Percentiles rank a stretch among this genome's conserved stretches.
Conservation (phyloP, 106 monocot species). For the Narthecium ossifragum region DNA sequence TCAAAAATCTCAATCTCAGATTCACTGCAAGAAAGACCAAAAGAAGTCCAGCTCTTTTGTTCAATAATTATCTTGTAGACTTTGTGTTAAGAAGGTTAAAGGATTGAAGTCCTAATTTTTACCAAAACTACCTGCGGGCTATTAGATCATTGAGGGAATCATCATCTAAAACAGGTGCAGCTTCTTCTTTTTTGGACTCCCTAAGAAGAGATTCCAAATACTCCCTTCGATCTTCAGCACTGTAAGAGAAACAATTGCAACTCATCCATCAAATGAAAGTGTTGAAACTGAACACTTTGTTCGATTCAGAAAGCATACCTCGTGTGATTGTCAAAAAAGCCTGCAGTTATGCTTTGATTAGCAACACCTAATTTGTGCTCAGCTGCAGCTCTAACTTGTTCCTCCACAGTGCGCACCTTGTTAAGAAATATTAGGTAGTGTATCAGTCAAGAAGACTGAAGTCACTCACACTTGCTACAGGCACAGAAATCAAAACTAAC, state of each 20-base stretch:
- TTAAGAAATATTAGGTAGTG: not conserved
- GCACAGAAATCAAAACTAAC: not conserved
- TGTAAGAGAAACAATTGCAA: conserved; percentile 17
- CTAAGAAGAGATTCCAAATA: conserved; percentile 95
- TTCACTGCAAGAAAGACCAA: conserved; percentile 51
- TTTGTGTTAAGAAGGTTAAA: no score
- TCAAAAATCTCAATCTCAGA: conserved; percentile 94
- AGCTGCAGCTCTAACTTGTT: conserved; percentile 98
- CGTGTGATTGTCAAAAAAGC: conserved; percentile 99
- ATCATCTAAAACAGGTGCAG: conserved; percentile 89
- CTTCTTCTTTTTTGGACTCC: conserved; percentile 98
- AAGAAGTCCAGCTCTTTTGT: not conserved
- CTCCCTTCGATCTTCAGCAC: conserved; percentile 99
- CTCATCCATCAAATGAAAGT: no score
- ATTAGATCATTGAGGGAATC: conserved; percentile 94
- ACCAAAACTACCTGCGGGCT: conserved; percentile 75
- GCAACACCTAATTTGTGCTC: conserved; percentile 99
- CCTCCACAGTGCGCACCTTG: conserved; percentile 90
- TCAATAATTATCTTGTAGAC: not conserved
- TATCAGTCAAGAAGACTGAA: not conserved
- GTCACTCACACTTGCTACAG: not conserved
- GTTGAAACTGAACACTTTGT: no score
- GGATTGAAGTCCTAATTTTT: no score
- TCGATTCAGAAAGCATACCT: conserved; percentile 78
- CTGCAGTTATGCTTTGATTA: conserved; percentile 99